Percentiles rank a stretch among this genome's conserved stretches.
Evolutionary conservation across 257 asterid genomes (phyloP).

Genomic region (Voacanga thouarsii): DNA sequence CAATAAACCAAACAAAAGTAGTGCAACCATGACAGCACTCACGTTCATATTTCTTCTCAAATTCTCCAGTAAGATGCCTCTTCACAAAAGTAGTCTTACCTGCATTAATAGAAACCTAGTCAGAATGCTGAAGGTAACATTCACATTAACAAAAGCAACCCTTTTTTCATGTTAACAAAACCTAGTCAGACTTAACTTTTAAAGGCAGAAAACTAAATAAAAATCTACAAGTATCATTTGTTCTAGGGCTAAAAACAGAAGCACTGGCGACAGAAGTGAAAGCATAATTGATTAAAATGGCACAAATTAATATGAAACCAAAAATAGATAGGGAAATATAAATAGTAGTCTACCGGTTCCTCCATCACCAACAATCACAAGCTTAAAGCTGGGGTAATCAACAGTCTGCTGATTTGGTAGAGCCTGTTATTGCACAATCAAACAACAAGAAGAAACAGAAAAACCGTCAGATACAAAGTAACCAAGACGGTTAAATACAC

Average conservation of each 20-base stretch:
- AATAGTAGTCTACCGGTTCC: constrained; percentile 26
- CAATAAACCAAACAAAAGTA: neutral
- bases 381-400: constrained; percentile 38
- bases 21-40: constrained; percentile 13
- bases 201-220: neutral
- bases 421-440: constrained; percentile 20
- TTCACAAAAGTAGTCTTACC: constrained; percentile 85
- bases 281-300: too few relatives aligned
- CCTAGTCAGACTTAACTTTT: neutral
- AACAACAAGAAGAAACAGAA: neutral
- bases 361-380: constrained; percentile 37
- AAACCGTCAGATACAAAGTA: neutral
- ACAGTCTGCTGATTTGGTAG: constrained; percentile 32
- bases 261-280: neutral
- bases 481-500: neutral
- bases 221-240: neutral
- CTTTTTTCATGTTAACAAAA: neutral
- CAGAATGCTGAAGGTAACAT: neutral
- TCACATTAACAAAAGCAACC: neutral
- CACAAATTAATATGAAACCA: neutral
- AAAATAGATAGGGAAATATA: neutral
- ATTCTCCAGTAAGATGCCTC: constrained; percentile 90
- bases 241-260: neutral
- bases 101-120: constrained; percentile 23
- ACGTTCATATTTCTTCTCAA: constrained; percentile 89